These are phyloP conservation scores for Metarhizium sp. DNA, from an alignment of 2,329 filamentous ascomycete genomes.

Conservation along the genomic window DNA sequence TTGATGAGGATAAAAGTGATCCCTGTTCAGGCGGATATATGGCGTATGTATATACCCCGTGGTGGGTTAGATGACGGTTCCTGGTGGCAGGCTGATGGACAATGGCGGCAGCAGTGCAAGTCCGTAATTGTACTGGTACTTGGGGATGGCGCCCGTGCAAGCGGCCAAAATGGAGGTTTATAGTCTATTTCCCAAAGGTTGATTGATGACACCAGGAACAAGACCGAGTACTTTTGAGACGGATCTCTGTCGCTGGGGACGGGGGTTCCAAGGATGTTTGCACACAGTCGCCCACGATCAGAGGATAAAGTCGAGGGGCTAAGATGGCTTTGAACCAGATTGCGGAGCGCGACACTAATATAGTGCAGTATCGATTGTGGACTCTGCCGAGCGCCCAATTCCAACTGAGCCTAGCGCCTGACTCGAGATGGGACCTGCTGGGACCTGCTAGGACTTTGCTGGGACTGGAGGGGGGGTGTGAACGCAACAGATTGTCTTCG, in stretches of 20 bases:
- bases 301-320: constrained; percentile 14
- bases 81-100: neutral
- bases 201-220: constrained; percentile 8
- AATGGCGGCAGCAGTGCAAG: neutral
- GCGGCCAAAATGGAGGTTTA: constrained; percentile 6
- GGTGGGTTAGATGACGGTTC: neutral
- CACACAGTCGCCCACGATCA: constrained; percentile 15
- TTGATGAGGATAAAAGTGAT: neutral
- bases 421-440: constrained; percentile 15
- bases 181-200: constrained; percentile 2
- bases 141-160: constrained; percentile 3
- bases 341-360: constrained; percentile 31
- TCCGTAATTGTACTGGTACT: constrained; percentile 5
- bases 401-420: constrained; percentile 26
- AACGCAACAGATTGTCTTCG: constrained; percentile 1
- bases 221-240: constrained; percentile 10
- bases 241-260: constrained; percentile 12
- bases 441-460: constrained; percentile 3
- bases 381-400: constrained; percentile 22
- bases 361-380: constrained; percentile 25
- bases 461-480: constrained; percentile 1
- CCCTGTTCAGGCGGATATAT: neutral
- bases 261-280: constrained; percentile 12
- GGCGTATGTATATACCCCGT: neutral
- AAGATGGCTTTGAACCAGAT: constrained; percentile 19